phyloP scores from a whole-genome alignment of 2,329 filamentous ascomycete genomes.

The Pseudopyricularia javanii region DNA sequence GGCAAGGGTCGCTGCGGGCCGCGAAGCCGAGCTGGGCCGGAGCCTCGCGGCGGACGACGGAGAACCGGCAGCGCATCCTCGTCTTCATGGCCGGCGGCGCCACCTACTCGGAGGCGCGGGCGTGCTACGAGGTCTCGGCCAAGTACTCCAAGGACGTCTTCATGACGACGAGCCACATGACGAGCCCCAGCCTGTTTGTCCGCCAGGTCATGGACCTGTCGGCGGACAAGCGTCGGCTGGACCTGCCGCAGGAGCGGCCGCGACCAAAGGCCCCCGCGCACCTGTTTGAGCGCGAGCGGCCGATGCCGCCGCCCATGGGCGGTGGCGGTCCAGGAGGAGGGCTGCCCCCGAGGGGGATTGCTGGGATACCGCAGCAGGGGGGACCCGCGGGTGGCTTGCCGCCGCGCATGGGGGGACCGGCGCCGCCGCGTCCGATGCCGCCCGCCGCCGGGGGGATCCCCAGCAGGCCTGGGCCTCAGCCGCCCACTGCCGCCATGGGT shows the following conservation, averaged over 20 bases:
- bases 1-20: constrained; percentile 69
- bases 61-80: constrained; percentile 82
- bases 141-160: constrained; percentile 70
- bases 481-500: constrained; percentile 42
- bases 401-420: not conserved
- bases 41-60: constrained; percentile 57
- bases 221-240: constrained; percentile 60
- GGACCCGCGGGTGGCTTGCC: constrained; percentile 3
- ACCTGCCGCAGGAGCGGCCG: constrained; percentile 70
- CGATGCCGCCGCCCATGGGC: constrained; percentile 36
- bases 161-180: constrained; percentile 83
- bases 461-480: constrained; percentile 20
- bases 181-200: constrained; percentile 71
- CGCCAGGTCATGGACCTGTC: constrained; percentile 73
- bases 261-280: constrained; percentile 74
- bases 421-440: constrained; percentile 9
- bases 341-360: constrained; percentile 13
- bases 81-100: constrained; percentile 94
- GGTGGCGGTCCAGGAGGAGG: constrained; percentile 8
- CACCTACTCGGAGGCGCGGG: constrained; percentile 79
- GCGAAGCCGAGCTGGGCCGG: constrained; percentile 95
- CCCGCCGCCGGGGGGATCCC: constrained; percentile 20
- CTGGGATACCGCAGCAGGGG: constrained; percentile 8
- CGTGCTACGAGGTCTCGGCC: constrained; percentile 77
- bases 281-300: constrained; percentile 62